phyloP scores from a whole-genome alignment of 2,329 filamentous ascomycete species.

The Boeremia exigua region DNA sequence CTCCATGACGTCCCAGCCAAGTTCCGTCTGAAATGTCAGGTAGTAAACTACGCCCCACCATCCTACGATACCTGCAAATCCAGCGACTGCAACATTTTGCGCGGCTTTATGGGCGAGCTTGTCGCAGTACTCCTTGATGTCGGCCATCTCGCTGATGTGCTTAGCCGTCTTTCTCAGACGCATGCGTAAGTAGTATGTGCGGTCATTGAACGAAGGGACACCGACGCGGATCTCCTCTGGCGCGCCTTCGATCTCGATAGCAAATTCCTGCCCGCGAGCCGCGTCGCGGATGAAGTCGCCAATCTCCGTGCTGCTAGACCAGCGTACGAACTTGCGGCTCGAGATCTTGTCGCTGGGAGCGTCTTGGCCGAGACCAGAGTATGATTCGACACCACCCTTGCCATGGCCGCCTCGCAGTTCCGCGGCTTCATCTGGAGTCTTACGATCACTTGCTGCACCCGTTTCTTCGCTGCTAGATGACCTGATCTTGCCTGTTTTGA shows the following conservation, averaged over 20 bases:
- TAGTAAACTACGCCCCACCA: conserved; percentile 87
- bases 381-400: conserved; percentile 70
- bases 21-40: conserved; percentile 71
- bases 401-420: conserved; percentile 56
- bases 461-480: neutral
- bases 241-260: conserved; percentile 78
- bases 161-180: conserved; percentile 73
- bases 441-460: conserved; percentile 24
- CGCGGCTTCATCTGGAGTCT: conserved; percentile 39
- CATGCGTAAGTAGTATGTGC: conserved; percentile 87
- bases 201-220: conserved; percentile 85
- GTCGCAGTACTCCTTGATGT: conserved; percentile 83
- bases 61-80: conserved; percentile 72
- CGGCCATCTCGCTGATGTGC: conserved; percentile 71
- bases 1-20: conserved; percentile 91
- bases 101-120: conserved; percentile 75
- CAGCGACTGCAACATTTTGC: conserved; percentile 78
- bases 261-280: conserved; percentile 81
- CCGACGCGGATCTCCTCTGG: conserved; percentile 73
- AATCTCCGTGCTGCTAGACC: conserved; percentile 87
- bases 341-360: conserved; percentile 49
- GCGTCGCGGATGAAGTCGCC: conserved; percentile 94
- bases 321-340: conserved; percentile 76
- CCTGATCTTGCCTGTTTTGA: conserved; percentile 53
- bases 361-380: conserved; percentile 73